Percentiles rank a stretch among this genome's conserved stretches.
Evolutionary conservation across 768 basidiomycete genomes (phyloP).

Genomic region (Lactarius indigo): DNA sequence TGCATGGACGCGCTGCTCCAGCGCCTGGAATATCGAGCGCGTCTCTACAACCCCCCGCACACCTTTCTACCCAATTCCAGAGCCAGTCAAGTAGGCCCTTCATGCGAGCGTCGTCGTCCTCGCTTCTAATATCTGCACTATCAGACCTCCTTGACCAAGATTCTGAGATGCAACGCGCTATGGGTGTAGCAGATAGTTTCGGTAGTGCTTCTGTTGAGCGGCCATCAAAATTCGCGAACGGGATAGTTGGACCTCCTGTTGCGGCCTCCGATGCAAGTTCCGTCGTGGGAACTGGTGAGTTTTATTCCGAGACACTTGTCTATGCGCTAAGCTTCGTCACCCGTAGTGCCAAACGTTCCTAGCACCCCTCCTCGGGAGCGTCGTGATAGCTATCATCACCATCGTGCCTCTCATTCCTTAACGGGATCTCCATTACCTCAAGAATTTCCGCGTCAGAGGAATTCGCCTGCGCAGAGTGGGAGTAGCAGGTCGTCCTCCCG

Average conservation of each 20-base stretch:
- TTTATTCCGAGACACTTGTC: background rate
- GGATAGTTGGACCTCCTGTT: background rate
- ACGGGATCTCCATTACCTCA: conserved; percentile 24
- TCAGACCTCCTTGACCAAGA: conserved; percentile 27
- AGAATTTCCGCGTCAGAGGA: conserved; percentile 20
- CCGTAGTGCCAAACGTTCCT: conserved; percentile 1
- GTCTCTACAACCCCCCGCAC: conserved; percentile 18
- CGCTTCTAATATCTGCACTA: background rate
- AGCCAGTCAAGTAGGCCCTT: conserved; percentile 21
- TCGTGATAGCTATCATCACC: conserved; percentile 25
- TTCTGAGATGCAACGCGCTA: conserved; percentile 26
- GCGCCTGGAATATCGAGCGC: conserved; percentile 11
- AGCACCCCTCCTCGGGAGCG: conserved; percentile 20
- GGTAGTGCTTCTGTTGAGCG: conserved; percentile 15
- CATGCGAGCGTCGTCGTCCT: background rate
- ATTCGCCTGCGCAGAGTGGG: conserved; percentile 14
- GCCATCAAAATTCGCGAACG: background rate
- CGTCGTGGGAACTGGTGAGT: conserved; percentile 9
- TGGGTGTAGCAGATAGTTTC: conserved; percentile 24
- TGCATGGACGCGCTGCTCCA: conserved; percentile 5
- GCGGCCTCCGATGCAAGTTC: conserved; percentile 9
- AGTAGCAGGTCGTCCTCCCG: conserved; percentile 21
- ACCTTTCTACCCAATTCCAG: conserved; percentile 23
- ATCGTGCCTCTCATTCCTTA: conserved; percentile 24
- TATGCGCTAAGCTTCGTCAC: background rate